Conservation (phyloP, 2,329 filamentous ascomycete genomes). For the Endoconidiophora polonica region DNA sequence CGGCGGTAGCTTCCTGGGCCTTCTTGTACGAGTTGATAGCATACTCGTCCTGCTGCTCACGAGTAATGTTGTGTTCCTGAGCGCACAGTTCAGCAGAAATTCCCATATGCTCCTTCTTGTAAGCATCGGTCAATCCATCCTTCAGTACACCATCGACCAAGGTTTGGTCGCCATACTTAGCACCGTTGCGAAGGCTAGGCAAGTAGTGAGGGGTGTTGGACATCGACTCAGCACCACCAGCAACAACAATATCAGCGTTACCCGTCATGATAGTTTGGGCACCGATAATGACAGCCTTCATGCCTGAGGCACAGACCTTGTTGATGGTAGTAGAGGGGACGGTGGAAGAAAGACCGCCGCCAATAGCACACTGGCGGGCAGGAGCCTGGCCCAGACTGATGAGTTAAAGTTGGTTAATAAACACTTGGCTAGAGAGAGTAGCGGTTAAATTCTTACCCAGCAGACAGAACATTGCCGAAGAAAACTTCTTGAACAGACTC, state of each 20-base stretch:
- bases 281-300: constrained; percentile 89
- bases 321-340: constrained; percentile 87
- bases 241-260: constrained; percentile 81
- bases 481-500: constrained; percentile 90
- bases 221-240: constrained; percentile 95
- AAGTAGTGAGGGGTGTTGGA: constrained; percentile 96
- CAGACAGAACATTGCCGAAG: constrained; percentile 95
- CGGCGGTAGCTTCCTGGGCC: constrained; percentile 70
- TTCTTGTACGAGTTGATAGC: constrained; percentile 91
- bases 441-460: constrained; percentile 46
- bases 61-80: constrained; percentile 60
- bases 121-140: constrained; percentile 88
- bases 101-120: constrained; percentile 95
- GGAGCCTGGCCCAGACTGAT: constrained; percentile 84
- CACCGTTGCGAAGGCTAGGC: constrained; percentile 65
- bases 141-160: constrained; percentile 84
- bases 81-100: constrained; percentile 85
- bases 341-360: constrained; percentile 65
- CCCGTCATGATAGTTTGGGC: constrained; percentile 96
- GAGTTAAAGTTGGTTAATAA: constrained; percentile 3
- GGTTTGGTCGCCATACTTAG: constrained; percentile 84
- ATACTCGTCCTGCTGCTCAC: constrained; percentile 86
- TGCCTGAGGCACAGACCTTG: constrained; percentile 92
- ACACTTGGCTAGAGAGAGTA: constrained; percentile 6
- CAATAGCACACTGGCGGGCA: constrained; percentile 81